phyloP scores from a whole-genome alignment of 2,329 filamentous ascomycete species.

The Stachybotrys elegans region DNA sequence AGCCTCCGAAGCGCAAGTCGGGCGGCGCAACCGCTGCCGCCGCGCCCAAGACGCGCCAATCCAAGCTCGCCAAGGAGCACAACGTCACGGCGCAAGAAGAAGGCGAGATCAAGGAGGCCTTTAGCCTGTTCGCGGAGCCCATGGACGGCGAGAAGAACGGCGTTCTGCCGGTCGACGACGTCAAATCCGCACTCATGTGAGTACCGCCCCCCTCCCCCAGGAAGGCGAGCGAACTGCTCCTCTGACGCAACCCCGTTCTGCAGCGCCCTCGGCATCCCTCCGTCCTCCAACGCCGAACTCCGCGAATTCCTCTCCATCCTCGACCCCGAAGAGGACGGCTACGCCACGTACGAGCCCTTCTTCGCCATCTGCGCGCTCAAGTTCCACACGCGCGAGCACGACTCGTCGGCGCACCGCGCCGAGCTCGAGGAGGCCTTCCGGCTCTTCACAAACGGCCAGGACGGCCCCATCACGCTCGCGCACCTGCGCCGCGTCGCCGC shows the following conservation, averaged over 20 bases:
- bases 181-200: slow-evolving; percentile 70
- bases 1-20: slow-evolving; percentile 52
- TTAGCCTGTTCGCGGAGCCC: slow-evolving; percentile 71
- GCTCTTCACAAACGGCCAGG: slow-evolving; percentile 63
- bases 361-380: slow-evolving; percentile 85
- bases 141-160: slow-evolving; percentile 68
- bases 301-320: slow-evolving; percentile 72
- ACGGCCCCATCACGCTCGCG: slow-evolving; percentile 66
- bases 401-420: slow-evolving; percentile 46
- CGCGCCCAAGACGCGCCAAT: slow-evolving; percentile 51
- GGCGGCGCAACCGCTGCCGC: slow-evolving; percentile 20
- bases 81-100: slow-evolving; percentile 81
- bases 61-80: slow-evolving; percentile 89
- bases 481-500: slow-evolving; percentile 76
- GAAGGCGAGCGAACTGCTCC: no score
- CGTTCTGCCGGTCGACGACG: slow-evolving; percentile 61
- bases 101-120: slow-evolving; percentile 86
- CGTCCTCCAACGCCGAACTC: slow-evolving; percentile 60
- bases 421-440: slow-evolving; percentile 80
- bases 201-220: slow-evolving; percentile 19
- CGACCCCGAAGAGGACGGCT: slow-evolving; percentile 76
- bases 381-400: slow-evolving; percentile 57
- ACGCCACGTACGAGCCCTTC: slow-evolving; percentile 75
- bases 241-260: no score
- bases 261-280: slow-evolving; percentile 78